phyloP scores from a whole-genome alignment of 345 rosid species.

The Eucalyptus paniculata region DNA sequence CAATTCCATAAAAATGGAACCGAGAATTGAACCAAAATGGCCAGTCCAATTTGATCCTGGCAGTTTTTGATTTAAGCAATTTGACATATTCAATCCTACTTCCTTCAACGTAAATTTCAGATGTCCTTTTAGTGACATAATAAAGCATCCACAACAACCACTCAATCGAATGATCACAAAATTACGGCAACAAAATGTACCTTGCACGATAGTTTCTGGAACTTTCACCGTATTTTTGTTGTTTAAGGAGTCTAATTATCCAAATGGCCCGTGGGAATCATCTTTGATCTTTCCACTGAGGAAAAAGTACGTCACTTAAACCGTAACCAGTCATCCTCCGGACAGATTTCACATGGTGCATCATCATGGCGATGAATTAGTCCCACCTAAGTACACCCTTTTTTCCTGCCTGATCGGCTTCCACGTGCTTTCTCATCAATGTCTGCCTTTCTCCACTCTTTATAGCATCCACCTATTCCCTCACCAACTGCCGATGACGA shows the following conservation, averaged over 20 bases:
- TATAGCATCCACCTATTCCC: background rate
- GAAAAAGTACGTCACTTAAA: background rate
- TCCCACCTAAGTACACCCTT: background rate
- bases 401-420: background rate
- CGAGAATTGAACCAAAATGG: too few species aligned
- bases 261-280: background rate
- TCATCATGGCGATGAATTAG: background rate
- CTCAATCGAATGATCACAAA: background rate
- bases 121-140: background rate
- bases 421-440: background rate
- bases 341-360: background rate
- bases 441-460: background rate
- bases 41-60: accelerated
- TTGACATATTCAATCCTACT: background rate
- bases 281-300: background rate
- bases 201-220: background rate
- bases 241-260: background rate
- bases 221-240: background rate
- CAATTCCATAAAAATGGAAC: too few species aligned
- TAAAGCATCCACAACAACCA: background rate
- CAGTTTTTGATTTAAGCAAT: accelerated
- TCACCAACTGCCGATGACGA: background rate
- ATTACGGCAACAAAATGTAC: background rate
- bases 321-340: background rate
- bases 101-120: background rate